Evolutionary conservation across 1,284 basidiomycete genomes (phyloP), one percentile per base, ranked within the genome.

Genomic region (Trichosporon coremiiforme): DNA sequence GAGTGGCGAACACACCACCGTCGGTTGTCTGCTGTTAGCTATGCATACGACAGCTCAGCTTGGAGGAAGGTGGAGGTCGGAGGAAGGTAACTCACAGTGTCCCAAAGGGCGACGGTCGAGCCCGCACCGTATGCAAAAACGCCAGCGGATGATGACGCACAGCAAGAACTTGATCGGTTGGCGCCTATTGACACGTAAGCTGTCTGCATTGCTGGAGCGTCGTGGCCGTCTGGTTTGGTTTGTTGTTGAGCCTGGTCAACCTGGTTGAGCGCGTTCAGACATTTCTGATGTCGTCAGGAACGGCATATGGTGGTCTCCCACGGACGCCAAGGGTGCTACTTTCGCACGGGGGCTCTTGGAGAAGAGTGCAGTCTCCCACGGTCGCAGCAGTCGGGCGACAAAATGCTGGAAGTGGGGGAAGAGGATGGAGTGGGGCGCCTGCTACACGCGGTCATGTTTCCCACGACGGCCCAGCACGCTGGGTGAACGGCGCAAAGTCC

Each of bases 51-150:
- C 20, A 2, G n/a, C 20, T 20, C n/a, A 17, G 17, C 41, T 33
- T 9, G 7, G 50, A 53, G 47, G 47, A 15, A 17, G 13, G n/a
- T 41, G 35, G 25, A 38, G 38, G 38, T 45, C 13, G 22, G 20
- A n/a, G 36, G 17, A 9, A 38, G n/a, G 60, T 35, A 4, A 79
- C 86, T 76, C 71, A 88, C 88, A 68, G 89, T 84, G 76, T 92
- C 83, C 94, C 95, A 97, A 12, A 96, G 82, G 5, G 90, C 89
- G 29, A 97, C 82, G 22, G 91, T 85, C 68, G 86, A 89, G n/a
- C 89, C 89, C 0, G 92, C 89, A 20, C 90, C 95, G 75, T 91
- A 94, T 0, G 90, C 91, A 47, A 93, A 83, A 1, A 91, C 82
- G 2, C 89, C 89, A 1, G 82, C 77, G 0, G 87, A 67, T 0